Conservation (phyloP, 2,329 filamentous ascomycete species). For the Fusarium sp. region DNA sequence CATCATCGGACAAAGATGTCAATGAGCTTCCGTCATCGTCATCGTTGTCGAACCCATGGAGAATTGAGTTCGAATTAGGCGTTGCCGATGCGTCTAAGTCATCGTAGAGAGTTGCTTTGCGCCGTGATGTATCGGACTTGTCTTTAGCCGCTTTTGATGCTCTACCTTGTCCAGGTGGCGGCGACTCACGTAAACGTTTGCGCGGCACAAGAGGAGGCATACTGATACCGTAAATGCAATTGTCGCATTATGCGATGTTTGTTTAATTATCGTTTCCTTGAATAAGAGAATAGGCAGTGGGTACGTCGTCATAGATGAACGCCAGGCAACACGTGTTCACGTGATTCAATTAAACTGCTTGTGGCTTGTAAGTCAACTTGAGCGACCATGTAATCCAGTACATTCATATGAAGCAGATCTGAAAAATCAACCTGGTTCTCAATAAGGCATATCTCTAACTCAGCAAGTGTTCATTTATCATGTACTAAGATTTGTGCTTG, state of each 20-base stretch:
- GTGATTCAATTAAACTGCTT: conserved; percentile 3
- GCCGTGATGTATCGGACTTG: conserved; percentile 43
- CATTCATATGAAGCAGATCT: background rate
- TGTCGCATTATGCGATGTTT: conserved; percentile 28
- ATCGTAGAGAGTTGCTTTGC: conserved; percentile 71
- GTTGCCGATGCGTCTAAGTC: conserved; percentile 66
- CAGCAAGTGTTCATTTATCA: background rate
- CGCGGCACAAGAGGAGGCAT: conserved; percentile 78
- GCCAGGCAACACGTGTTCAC: conserved; percentile 19
- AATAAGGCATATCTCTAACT: rapidly evolving
- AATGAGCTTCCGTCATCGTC: conserved; percentile 58
- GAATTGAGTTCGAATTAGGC: conserved; percentile 55
- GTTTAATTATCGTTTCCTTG: background rate
- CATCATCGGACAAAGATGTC: conserved; percentile 66
- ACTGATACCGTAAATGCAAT: conserved; percentile 19
- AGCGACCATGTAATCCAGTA: background rate
- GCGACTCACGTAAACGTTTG: conserved; percentile 70
- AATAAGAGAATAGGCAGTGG: conserved; percentile 4
- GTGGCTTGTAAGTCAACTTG: background rate
- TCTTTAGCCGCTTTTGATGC: conserved; percentile 45
- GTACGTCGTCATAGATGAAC: conserved; percentile 33
- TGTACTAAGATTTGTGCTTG: rapidly evolving
- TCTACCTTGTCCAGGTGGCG: conserved; percentile 47
- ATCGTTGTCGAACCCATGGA: conserved; percentile 59
- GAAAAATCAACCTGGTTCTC: background rate